These are phyloP conservation scores for Capniomyces stellatus DNA, from an alignment of 371 early-diverging fungal species.

Conservation along the genomic window DNA sequence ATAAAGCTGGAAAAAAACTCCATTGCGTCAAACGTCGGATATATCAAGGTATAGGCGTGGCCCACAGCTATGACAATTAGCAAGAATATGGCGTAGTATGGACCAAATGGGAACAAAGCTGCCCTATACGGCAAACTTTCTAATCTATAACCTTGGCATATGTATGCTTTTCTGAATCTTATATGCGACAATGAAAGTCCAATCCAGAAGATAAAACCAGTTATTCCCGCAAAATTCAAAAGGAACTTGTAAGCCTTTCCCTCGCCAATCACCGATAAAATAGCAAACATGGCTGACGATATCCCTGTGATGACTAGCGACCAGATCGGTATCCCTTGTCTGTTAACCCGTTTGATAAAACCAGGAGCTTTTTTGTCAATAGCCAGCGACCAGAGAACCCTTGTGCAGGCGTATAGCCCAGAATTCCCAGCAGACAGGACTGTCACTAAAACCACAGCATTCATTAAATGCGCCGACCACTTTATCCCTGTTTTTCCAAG, in stretches of 20 bases:
- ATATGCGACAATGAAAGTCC: slow-evolving; percentile 53
- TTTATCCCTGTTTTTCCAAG: slow-evolving; percentile 42
- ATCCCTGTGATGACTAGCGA: slow-evolving; percentile 9
- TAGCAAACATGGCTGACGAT: slow-evolving; percentile 13
- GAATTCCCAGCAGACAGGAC: slow-evolving; percentile 54
- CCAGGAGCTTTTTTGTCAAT: slow-evolving; percentile 47
- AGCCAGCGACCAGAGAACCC: slow-evolving; percentile 41
- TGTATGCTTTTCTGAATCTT: slow-evolving; percentile 62
- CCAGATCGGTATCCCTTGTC: slow-evolving; percentile 17
- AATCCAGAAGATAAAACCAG: slow-evolving; percentile 61
- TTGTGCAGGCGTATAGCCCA: slow-evolving; percentile 43
- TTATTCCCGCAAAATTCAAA: slow-evolving; percentile 44
- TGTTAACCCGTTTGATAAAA: slow-evolving; percentile 12
- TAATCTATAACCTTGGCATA: slow-evolving; percentile 41
- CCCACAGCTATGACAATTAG: slow-evolving; percentile 38
- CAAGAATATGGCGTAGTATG: slow-evolving; percentile 35
- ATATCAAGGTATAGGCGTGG: slow-evolving; percentile 31
- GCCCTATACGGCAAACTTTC: slow-evolving; percentile 51
- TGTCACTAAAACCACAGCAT: slow-evolving; percentile 46
- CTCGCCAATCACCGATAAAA: slow-evolving; percentile 20
- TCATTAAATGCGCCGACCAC: slow-evolving; percentile 43
- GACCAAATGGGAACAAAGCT: slow-evolving; percentile 51
- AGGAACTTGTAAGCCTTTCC: slow-evolving; percentile 47
- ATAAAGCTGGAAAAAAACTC: slow-evolving; percentile 16
- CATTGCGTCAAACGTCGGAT: slow-evolving; percentile 9